Conservation (phyloP, 2,329 filamentous ascomycete species). For the Lecanicillium sp. region DNA sequence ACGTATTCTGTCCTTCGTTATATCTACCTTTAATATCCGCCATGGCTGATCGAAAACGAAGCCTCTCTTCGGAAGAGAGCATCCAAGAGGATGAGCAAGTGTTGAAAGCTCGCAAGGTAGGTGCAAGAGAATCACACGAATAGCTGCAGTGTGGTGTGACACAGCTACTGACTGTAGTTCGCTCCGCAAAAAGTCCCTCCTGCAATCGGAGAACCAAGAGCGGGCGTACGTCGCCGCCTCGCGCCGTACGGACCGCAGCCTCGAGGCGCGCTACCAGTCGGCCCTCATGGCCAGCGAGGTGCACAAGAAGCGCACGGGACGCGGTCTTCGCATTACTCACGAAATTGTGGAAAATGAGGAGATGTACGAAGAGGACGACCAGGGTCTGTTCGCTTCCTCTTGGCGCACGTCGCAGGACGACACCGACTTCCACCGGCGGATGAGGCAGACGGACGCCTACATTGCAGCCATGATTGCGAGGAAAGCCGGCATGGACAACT, state of each 20-base stretch:
- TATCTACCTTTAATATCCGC: too few species aligned
- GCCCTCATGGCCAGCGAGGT: constrained; percentile 81
- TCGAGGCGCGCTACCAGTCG: constrained; percentile 84
- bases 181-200: not conserved
- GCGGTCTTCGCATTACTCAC: constrained; percentile 72
- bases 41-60: too few species aligned
- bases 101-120: too few species aligned
- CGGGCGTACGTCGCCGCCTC: constrained; percentile 90
- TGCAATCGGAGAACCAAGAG: constrained; percentile 64
- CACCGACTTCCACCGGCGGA: not conserved
- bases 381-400: constrained; percentile 63
- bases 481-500: not conserved
- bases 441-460: not conserved
- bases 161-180: too few species aligned
- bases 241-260: constrained; percentile 72
- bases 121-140: too few species aligned
- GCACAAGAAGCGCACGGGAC: constrained; percentile 83
- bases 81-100: too few species aligned
- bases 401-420: constrained; percentile 42
- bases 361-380: constrained; percentile 94
- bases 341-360: constrained; percentile 84
- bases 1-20: too few species aligned
- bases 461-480: not conserved
- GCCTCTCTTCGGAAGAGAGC: too few species aligned
- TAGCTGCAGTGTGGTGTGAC: too few species aligned